Conservation (phyloP, 2,329 filamentous ascomycete species). For the Alternaria ventricosa region DNA sequence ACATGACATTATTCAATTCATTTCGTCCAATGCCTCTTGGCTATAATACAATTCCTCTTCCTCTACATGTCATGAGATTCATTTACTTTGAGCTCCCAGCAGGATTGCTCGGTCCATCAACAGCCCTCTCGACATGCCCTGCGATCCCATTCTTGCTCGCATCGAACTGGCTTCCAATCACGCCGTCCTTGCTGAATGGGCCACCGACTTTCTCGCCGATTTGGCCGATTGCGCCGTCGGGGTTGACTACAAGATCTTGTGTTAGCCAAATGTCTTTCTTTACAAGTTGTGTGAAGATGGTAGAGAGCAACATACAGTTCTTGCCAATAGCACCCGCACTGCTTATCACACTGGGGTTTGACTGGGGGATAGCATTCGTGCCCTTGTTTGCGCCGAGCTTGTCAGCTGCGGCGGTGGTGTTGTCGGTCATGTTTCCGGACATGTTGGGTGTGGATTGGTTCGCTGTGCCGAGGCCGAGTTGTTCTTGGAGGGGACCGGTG, state of each 20-base stretch:
- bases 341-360: slow-evolving; percentile 53
- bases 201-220: slow-evolving; percentile 58
- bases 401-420: slow-evolving; percentile 31
- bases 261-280: too few relatives aligned
- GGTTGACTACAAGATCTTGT: slow-evolving; percentile 44
- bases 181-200: slow-evolving; percentile 55
- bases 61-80: neutral
- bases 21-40: slow-evolving; percentile 5
- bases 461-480: slow-evolving; percentile 22
- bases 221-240: slow-evolving; percentile 58
- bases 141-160: slow-evolving; percentile 61
- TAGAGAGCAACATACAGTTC: slow-evolving; percentile 47
- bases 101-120: slow-evolving; percentile 51
- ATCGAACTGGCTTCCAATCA: slow-evolving; percentile 63
- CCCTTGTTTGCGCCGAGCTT: slow-evolving; percentile 37
- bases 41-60: slow-evolving; percentile 1
- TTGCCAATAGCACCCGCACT: slow-evolving; percentile 60
- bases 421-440: slow-evolving; percentile 24
- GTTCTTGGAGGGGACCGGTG: slow-evolving; percentile 28
- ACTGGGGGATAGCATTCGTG: slow-evolving; percentile 40
- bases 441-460: slow-evolving; percentile 15
- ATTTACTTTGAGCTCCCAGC: slow-evolving; percentile 35
- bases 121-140: slow-evolving; percentile 59
- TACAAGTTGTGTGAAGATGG: too few relatives aligned
- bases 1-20: neutral